Evolutionary conservation across 1,139 yeast genomes (phyloP), one percentile per base, ranked within the genome.

Genomic region (Blastobotrys arbuscula): DNA sequence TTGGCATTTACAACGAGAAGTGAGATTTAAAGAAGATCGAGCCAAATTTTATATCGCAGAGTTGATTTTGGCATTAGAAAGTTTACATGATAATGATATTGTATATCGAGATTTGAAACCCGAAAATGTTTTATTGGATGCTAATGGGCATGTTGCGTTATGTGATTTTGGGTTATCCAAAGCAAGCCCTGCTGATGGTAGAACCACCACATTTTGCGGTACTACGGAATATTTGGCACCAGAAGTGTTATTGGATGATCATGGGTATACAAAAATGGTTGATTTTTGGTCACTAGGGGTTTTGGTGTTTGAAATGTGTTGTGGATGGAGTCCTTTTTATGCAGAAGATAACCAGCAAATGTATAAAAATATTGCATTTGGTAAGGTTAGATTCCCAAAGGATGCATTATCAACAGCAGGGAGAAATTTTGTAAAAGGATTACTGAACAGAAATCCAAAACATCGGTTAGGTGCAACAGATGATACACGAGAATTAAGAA

Each of bases 241-340:
- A 0, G 98, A 92, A 66, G 77, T 92, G 51, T 72, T 92, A 50
- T 73, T 90, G 55, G 95, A 92, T 55, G 97, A 92, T 67, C 89
- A 87, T 65, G 97, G 97, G 1, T 92, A 92, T 68, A 89, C 97
- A 6, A 80, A 95, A 66, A 83, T 86, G 60, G 97, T 92, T 36
- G 98, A 92, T 69, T 92, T 96, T 82, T 92, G 98, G 98, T 92
- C 97, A 1, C 74, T 92, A 55, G 98, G 98, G 34, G 92, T 92
- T 35, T 74, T 92, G 45, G 74, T 92, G 41, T 92, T 86, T 65
- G 98, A 92, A 67, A 92, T 92, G 98, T 77, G 97, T 67, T 92
- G 97, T 70, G 98, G 98, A 39, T 92, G 97, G 97, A 85, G 96
- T n/a, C 98, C 98, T 48, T 92, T 92, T 66, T 90, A 88, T 64